These are phyloP conservation scores for Tardiomyces blankii DNA, from an alignment of 1,139 yeast genomes.

Conservation along the genomic window DNA sequence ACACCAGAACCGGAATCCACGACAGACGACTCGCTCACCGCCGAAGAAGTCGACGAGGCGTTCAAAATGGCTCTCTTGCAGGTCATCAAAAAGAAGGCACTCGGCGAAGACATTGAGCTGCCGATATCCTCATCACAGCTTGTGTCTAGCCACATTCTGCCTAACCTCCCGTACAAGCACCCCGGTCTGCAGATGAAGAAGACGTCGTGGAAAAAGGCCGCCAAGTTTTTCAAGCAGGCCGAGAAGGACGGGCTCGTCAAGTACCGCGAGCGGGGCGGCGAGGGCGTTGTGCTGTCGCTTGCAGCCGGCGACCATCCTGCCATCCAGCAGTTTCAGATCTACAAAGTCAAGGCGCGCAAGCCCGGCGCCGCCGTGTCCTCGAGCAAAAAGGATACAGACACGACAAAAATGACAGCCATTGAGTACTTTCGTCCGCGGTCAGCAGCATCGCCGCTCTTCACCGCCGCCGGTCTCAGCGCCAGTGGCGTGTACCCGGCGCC, in stretches of 20 bases:
- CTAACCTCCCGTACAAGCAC: slow-evolving; percentile 55
- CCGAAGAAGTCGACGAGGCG: slow-evolving; percentile 69
- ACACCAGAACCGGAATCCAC: slow-evolving; percentile 2
- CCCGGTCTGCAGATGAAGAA: slow-evolving; percentile 60
- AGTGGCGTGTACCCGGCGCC: slow-evolving; percentile 32
- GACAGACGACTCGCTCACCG: slow-evolving; percentile 30
- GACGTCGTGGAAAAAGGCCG: slow-evolving; percentile 82
- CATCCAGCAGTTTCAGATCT: slow-evolving; percentile 53
- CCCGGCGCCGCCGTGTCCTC: background rate
- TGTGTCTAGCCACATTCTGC: slow-evolving; percentile 50
- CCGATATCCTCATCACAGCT: slow-evolving; percentile 51
- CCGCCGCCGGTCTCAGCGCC: slow-evolving; percentile 28
- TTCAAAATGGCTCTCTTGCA: slow-evolving; percentile 60
- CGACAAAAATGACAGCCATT: slow-evolving; percentile 10
- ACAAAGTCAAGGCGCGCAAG: slow-evolving; percentile 32
- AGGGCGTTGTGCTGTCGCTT: slow-evolving; percentile 43
- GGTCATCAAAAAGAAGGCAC: slow-evolving; percentile 50
- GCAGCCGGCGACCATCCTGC: slow-evolving; percentile 40
- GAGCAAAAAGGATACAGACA: background rate
- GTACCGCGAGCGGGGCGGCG: slow-evolving; percentile 71
- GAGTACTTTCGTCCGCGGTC: slow-evolving; percentile 18
- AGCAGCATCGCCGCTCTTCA: slow-evolving; percentile 29
- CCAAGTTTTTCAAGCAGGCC: slow-evolving; percentile 76
- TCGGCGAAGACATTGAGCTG: slow-evolving; percentile 43
- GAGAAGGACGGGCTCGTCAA: slow-evolving; percentile 59